Base-by-base conservation (phyloP, 768 basidiomycete species). In the Asterophora parasitica region DNA sequence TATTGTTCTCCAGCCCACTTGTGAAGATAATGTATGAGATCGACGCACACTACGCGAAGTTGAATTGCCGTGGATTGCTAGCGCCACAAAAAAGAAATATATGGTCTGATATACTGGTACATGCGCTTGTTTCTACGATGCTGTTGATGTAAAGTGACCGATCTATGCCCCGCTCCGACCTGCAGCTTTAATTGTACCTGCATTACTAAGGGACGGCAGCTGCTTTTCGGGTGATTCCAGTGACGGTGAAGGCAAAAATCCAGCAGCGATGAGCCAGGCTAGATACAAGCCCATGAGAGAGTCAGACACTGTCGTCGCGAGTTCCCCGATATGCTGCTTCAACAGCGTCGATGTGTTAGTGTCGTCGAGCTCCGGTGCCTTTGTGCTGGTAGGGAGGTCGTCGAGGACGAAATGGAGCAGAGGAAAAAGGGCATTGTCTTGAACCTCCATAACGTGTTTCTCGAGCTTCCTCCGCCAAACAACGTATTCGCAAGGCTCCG, bases 341-440 rank as follows among this genome's bases (percentile, higher is more conserved):
- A 90, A 65, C 34, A 98, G 61, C 9, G 76, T 72, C n/a, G 66
- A 66, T 13, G 92, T 94, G 63, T 95, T 96, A 16, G 75, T 63
- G 61, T 96, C 91, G 61, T 95, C 89, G 41, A 98, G 71, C 53
- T 88, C 85, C 2, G 96, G 90, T 0, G 92, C 82, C 65, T 94
- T 96, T 19, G 95, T 98, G 60, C 88, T 92, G 19, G 94, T 96
- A 4, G 96, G 96, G 15, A 99, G 75, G 65, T 99, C 96, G 62
- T 97, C 96, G 26, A 99, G 72, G 19, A 98, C 96, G 57, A 97
- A 97, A 67, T 99, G 95, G 13, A 99, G 78, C 8, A 99, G 72
- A 2, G 96, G 96, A 79, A 94, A 98, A 36, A 99, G 76, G 1
- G 96, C 96, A 55, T 99, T 98, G 65, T 98, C 95, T 63, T 94